phyloP scores from a whole-genome alignment of 2,329 filamentous ascomycete species.

The Endocalyx cinctus region DNA sequence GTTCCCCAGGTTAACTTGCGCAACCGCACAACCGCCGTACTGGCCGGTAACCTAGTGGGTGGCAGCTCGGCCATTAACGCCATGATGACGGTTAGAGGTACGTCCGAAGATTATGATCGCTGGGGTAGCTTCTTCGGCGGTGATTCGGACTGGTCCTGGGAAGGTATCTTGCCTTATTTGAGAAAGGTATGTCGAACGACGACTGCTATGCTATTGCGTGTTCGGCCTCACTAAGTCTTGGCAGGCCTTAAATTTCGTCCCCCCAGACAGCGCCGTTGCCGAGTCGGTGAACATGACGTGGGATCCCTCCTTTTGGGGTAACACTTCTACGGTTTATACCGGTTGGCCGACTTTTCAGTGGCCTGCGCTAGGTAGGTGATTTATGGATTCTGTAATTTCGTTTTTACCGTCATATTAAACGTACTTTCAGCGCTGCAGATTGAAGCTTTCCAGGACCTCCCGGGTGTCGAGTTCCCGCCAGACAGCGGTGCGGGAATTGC shows the following conservation, averaged over 20 bases:
- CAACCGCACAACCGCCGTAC: slow-evolving; percentile 17
- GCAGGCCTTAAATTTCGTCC: slow-evolving; percentile 17
- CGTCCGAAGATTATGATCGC: slow-evolving; percentile 26
- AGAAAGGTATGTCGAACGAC: slow-evolving; percentile 27
- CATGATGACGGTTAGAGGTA: slow-evolving; percentile 24
- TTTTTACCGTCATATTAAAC: too few species aligned
- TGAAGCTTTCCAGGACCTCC: slow-evolving; percentile 33
- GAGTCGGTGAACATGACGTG: slow-evolving; percentile 27
- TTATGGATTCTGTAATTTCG: too few species aligned
- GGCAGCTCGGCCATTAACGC: slow-evolving; percentile 26
- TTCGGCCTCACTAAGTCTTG: too few species aligned
- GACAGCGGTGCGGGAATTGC: slow-evolving; percentile 35
- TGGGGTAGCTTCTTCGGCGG: slow-evolving; percentile 29
- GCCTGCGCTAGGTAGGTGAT: slow-evolving; percentile 22
- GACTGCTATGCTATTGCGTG: too few species aligned
- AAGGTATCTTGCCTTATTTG: slow-evolving; percentile 27
- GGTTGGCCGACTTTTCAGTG: slow-evolving; percentile 36
- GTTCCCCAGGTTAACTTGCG: slow-evolving; percentile 19
- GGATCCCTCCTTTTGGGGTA: slow-evolving; percentile 33
- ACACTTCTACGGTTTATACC: slow-evolving; percentile 30
- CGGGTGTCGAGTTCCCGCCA: slow-evolving; percentile 31
- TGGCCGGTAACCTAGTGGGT: slow-evolving; percentile 21
- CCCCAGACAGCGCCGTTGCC: slow-evolving; percentile 16
- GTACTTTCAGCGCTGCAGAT: slow-evolving; percentile 26
- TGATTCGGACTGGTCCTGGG: slow-evolving; percentile 26